Evolutionary conservation across 768 basidiomycete genomes (phyloP), one percentile per base, ranked within the genome.

Genomic region (Trametopsis cervina): DNA sequence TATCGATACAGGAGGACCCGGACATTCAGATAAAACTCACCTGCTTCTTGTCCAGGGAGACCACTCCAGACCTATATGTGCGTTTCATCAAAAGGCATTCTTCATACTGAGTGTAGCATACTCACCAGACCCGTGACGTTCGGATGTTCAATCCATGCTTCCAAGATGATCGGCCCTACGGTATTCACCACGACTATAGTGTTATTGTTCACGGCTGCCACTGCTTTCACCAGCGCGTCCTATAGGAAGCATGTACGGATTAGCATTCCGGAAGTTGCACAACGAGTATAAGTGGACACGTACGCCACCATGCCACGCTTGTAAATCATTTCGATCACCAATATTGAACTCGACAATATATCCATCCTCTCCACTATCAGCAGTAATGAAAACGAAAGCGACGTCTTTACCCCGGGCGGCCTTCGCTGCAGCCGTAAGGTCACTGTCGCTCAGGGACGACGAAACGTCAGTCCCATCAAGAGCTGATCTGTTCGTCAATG

Each of bases 111-210:
- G 10, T 43, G 77, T 20, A 45, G 44, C 17, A 4, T 12, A 33
- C 38, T 24, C 23, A 40, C 50, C 35, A 51, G 25, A 2, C 70
- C 80, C 4, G 80, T 80, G 54, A 82, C 75, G 51, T 92, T 92
- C 2, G 86, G 80, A 51, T 92, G 75, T 11, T 75, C 72, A 22
- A 81, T 80, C 88, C 89, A 92, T 6, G 72, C 59, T 63, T 91
- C 76, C n/a, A 77, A 59, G 40, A 72, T 65, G 2, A 87, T 75
- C 0, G 85, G 82, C 3, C 90, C 90, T 25, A 89, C 85, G 6
- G 51, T 54, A 42, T 58, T 58, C 80, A 86, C 68, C 13, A 94
- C 77, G 21, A 90, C 92, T 45, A 93, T 75, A 4, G 86, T 89
- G 62, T 89, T 89, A 53, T 69, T 76, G 64, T 81, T 83, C 0